Percentiles rank a stretch among this genome's conserved stretches.
phyloP scores from a whole-genome alignment of 1,139 yeast genomes.

The Lodderomyces parapsilosis region DNA sequence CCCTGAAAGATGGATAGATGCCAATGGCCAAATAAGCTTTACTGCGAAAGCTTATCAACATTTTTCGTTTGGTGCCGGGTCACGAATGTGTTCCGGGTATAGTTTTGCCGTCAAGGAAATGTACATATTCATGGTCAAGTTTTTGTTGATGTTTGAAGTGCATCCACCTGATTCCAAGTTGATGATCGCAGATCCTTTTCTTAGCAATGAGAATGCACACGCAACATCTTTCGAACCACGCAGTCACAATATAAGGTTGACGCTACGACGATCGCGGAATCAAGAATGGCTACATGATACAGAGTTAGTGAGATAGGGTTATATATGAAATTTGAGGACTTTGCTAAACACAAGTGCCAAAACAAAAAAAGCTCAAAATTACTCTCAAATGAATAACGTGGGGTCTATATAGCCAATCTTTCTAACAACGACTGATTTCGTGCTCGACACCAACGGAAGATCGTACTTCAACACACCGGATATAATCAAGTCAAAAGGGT shows the following conservation, averaged over 20 bases:
- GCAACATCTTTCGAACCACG: slow-evolving; percentile 64
- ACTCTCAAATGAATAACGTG: slow-evolving; percentile 12
- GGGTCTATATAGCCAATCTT: slow-evolving; percentile 64
- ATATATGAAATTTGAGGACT: neutral
- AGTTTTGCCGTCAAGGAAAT: slow-evolving; percentile 62
- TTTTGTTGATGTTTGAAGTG: slow-evolving; percentile 37
- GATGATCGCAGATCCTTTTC: slow-evolving; percentile 52
- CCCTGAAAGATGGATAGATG: slow-evolving; percentile 60
- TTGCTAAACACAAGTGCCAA: neutral
- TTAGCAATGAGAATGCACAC: slow-evolving; percentile 45
- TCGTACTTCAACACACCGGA: slow-evolving; percentile 81
- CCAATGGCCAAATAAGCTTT: slow-evolving; percentile 6
- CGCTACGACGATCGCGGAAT: slow-evolving; percentile 22
- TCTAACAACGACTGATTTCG: slow-evolving; percentile 61
- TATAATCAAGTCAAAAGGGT: slow-evolving; percentile 83
- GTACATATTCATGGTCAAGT: slow-evolving; percentile 40
- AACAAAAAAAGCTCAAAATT: neutral
- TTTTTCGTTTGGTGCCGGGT: slow-evolving; percentile 69
- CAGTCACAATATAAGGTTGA: slow-evolving; percentile 35
- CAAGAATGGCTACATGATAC: slow-evolving; percentile 20
- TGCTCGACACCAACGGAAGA: slow-evolving; percentile 60
- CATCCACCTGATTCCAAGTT: slow-evolving; percentile 34
- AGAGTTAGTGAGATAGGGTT: neutral
- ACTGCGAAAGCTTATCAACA: slow-evolving; percentile 34
- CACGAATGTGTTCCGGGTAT: slow-evolving; percentile 68